Evolutionary conservation across 768 basidiomycete species (phyloP).

Genomic region (Boletellus sp.): DNA sequence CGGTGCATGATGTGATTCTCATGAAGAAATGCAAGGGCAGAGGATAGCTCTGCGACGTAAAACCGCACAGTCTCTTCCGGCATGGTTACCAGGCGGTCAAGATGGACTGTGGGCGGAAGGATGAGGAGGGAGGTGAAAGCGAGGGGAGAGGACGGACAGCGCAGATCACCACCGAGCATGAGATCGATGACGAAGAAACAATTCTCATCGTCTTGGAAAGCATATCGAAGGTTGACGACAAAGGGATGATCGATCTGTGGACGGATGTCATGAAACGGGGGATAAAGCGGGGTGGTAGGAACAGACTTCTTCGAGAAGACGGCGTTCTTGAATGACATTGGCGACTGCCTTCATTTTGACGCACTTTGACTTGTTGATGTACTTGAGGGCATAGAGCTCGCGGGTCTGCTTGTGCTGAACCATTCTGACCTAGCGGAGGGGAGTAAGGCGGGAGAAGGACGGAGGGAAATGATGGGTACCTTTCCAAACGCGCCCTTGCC

Average conservation of each 20-base stretch:
- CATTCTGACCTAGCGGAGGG: slow-evolving; percentile 78
- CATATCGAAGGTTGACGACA: slow-evolving; percentile 92
- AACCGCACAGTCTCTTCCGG: slow-evolving; percentile 79
- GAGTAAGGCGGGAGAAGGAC: slow-evolving; percentile 11
- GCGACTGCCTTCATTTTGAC: slow-evolving; percentile 98
- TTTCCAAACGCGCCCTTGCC: slow-evolving; percentile 99
- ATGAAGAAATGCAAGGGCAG: slow-evolving; percentile 87
- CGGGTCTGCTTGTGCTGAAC: slow-evolving; percentile 99
- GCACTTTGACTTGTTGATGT: slow-evolving; percentile 97
- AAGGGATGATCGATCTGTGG: slow-evolving; percentile 91
- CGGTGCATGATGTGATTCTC: slow-evolving; percentile 94
- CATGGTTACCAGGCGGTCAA: slow-evolving; percentile 75
- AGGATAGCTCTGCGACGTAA: slow-evolving; percentile 85
- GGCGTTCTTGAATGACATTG: slow-evolving; percentile 94
- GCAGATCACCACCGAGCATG: slow-evolving; percentile 93
- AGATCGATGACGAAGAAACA: slow-evolving; percentile 98
- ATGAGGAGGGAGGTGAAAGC: background rate
- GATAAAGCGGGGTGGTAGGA: background rate
- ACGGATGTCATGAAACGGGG: background rate
- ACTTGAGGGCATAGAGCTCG: slow-evolving; percentile 95
- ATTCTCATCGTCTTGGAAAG: slow-evolving; percentile 97
- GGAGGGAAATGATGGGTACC: slow-evolving; percentile 40
- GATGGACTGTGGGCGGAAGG: slow-evolving; percentile 57
- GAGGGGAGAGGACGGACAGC: slow-evolving; percentile 55
- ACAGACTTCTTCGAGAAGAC: slow-evolving; percentile 88